A percentile compares a stretch with the other conserved stretches of the same genome.
These are phyloP conservation scores for Mycena polygramma DNA, from an alignment of 768 basidiomycete species.

Conservation along the genomic window DNA sequence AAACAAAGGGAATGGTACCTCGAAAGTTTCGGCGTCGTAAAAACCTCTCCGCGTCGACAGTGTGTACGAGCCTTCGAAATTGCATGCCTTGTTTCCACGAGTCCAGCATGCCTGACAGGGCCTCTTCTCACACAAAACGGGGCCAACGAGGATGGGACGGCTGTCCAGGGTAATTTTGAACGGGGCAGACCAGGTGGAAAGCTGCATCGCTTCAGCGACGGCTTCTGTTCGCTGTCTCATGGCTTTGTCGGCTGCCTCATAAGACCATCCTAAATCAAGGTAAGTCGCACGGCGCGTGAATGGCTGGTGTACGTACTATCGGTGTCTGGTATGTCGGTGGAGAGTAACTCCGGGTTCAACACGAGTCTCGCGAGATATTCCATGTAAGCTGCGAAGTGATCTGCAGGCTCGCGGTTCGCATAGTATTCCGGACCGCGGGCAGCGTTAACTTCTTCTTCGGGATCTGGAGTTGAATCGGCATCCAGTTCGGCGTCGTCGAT, in stretches of 20 bases:
- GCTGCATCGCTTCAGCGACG: conserved; percentile 1
- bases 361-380: conserved; percentile 8
- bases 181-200: conserved; percentile 27
- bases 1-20: conserved; percentile 3
- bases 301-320: conserved; percentile 13
- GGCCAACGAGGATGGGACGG: conserved; percentile 25
- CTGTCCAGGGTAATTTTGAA: conserved; percentile 22
- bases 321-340: not conserved
- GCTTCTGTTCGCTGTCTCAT: conserved; percentile 6
- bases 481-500: conserved; percentile 10
- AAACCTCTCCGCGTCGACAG: conserved; percentile 23
- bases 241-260: not conserved
- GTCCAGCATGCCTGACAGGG: conserved; percentile 32
- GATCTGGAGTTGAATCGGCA: not conserved
- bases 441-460: too few species aligned
- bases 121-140: not conserved
- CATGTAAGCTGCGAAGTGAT: conserved; percentile 16
- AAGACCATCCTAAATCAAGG: conserved; percentile 7
- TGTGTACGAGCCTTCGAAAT: not conserved
- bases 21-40: conserved; percentile 24
- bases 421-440: conserved; percentile 14
- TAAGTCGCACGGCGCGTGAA: not conserved
- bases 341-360: conserved; percentile 7
- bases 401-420: not conserved
- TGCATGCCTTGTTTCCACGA: conserved; percentile 4